phyloP scores from a whole-genome alignment of 306 rosid species.

The Rubus parviflorus region DNA sequence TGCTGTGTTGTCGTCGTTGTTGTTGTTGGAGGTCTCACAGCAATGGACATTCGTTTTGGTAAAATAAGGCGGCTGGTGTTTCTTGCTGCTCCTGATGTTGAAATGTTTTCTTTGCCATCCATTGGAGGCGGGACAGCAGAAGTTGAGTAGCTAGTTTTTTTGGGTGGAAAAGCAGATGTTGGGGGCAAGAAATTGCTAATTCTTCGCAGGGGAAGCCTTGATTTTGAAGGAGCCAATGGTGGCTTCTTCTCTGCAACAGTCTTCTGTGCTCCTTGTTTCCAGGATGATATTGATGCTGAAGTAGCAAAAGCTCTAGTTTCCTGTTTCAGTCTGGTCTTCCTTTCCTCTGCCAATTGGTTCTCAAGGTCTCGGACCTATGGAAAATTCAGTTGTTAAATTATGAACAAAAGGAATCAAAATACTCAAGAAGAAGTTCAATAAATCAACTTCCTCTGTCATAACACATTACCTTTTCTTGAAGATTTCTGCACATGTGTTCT shows the following conservation, averaged over 20 bases:
- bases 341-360: conserved; percentile 81
- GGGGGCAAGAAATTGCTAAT: conserved; percentile 63
- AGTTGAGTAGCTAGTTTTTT: conserved; percentile 27
- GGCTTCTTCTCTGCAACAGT: conserved; percentile 60
- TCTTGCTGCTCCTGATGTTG: conserved; percentile 33
- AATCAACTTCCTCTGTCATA: not conserved
- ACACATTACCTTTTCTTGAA: conserved; percentile 82
- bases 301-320: conserved; percentile 68
- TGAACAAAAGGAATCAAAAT: not conserved
- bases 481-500: conserved; percentile 71
- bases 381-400: conserved; percentile 5
- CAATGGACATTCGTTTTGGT: conserved; percentile 69
- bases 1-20: conserved; percentile 31
- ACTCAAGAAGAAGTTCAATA: conserved; percentile 4
- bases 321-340: conserved; percentile 77
- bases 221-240: conserved; percentile 69
- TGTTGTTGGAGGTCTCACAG: conserved; percentile 45
- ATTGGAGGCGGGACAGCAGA: conserved; percentile 25
- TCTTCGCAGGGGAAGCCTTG: conserved; percentile 69
- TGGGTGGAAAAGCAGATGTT: conserved; percentile 50
- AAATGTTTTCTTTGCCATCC: conserved; percentile 68
- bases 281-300: conserved; percentile 40
- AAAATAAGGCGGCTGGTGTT: conserved; percentile 31
- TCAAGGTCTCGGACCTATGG: conserved; percentile 88
- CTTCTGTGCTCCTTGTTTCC: conserved; percentile 38